Evolutionary conservation across 78 protist genomes (phyloP), one percentile per base, ranked within the genome.

Genomic region (Tieghemostelium lacteum): DNA sequence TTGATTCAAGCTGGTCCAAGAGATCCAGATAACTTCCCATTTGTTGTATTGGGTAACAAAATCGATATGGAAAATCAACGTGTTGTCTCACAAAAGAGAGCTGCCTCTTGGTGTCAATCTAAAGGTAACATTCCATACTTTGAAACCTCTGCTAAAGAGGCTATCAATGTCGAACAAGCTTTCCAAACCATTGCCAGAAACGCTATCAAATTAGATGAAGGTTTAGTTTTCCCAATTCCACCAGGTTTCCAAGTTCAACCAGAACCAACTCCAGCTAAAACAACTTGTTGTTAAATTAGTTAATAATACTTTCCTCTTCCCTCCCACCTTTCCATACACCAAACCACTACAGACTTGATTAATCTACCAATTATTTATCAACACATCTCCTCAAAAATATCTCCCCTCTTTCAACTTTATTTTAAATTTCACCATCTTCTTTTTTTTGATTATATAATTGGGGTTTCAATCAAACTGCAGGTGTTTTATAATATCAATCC

Each of bases 81-180:
- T 45, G 86, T 73, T 29, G 98, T 97, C n/a, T 45, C 97, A 31
- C 85, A 71, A 55, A 96, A 96, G 95, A 57, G 91, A 3, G 99
- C 99, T 19, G 87, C 88, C 60, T 98, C 96, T 6, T 99, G 99
- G 99, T 97, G 99, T 85, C 94, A 93, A 75, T 42, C 62, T 40
- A 97, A 98, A 76, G 98, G 97, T 50, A 86, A 91, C 93, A 95
- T 99, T 33, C 98, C 98, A 22, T 96, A 87, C 97, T 98, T 95
- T 73, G 99, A 99, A 95, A 98, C 99, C n/a, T 89, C 97, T 16
- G 99, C 99, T 26, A 99, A 98, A 88, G 99, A 97, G 75, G 96
- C 97, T 62, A 92, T 92, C 96, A 98, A 98, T 91, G 99, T 99
- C 45, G 99, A 99, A 77, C 96, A 98, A 73, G 99, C 99, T n/a